Evolutionary conservation across 345 rosid species (phyloP), one percentile per base, ranked within the genome.

Genomic region (Draba incana): DNA sequence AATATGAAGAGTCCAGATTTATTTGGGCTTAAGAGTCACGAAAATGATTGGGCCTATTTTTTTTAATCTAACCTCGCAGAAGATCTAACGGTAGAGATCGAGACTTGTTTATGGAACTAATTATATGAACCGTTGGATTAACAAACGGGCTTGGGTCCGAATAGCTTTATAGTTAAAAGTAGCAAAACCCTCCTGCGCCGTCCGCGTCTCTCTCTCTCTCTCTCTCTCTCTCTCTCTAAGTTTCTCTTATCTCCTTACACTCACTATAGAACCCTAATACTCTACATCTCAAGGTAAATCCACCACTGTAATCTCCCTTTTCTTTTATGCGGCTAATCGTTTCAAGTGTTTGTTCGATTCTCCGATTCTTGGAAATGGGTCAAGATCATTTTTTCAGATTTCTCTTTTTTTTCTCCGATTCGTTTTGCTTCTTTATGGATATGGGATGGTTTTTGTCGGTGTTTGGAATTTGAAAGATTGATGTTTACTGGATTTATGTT

Each of bases 181-280:
- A 55, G 45, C 52, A 67, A 68, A 74, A 61, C 57, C 78, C 74
- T 60, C 38, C 66, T 23, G 27, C 73, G 78, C 78, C 74, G 78
- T 63, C 78, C 73, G 78, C 47, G 53, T 30, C 57, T 58, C 72
- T 50, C 49, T 47, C 38, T 52, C 24, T 37, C 25, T n/a, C n/a
- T n/a, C n/a, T n/a, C n/a, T 20, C 20, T 20, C 16, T 27, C 3
- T 44, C 11, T 35, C 28, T 31, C 37, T 33, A 27, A 23, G 3
- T 2, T 33, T 6, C 37, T 53, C 58, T 67, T 54, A 74, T 74
- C 78, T 61, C 61, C 15, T 73, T 48, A 20, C 62, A 43, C 68
- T 60, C 63, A 61, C 28, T 7, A 58, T n/a, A 14, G 54, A 75
- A 62, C 64, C 69, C 59, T 30, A 62, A 28, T 47, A 1, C 47